Percentiles rank a stretch among this genome's conserved stretches.
Evolutionary conservation across 129 eudicot species (phyloP).

Genomic region (Chrysanthemum makinoi): DNA sequence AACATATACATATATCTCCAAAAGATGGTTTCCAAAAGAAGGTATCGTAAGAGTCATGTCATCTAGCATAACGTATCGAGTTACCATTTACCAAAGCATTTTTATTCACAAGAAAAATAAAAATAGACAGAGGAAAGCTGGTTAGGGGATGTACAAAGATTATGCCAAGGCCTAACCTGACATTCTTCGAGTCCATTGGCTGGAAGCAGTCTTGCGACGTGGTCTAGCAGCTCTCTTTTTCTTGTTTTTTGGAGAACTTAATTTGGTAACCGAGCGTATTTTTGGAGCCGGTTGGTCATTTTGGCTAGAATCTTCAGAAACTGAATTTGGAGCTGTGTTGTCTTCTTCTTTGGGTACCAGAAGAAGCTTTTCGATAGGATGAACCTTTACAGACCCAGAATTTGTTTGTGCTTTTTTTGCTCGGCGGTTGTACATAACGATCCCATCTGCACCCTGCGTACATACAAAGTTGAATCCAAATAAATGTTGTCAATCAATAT

Average conservation of each 20-base stretch:
- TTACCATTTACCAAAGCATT: too few species aligned
- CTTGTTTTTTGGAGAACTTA: conserved; percentile 41
- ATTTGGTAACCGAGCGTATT: conserved; percentile 42
- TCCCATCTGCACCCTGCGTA: conserved; percentile 49
- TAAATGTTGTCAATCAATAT: not conserved
- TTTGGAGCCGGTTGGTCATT: conserved; percentile 50
- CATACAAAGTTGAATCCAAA: conserved; percentile 7
- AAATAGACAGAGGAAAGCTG: conserved; percentile 11
- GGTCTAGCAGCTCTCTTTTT: conserved; percentile 50
- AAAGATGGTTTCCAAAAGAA: conserved; percentile 24
- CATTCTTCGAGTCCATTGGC: conserved; percentile 42
- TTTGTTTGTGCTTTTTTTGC: conserved; percentile 45
- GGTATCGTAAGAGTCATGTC: too few species aligned
- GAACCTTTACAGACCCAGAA: conserved; percentile 38
- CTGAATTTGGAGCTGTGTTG: conserved; percentile 9
- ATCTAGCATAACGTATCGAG: too few species aligned
- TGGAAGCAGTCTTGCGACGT: conserved; percentile 47
- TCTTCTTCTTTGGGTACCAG: conserved; percentile 30
- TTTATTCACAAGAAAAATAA: conserved; percentile 33
- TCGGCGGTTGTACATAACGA: conserved; percentile 43
- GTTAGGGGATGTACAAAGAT: conserved; percentile 32
- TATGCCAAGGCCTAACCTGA: conserved; percentile 35
- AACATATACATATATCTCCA: conserved; percentile 24
- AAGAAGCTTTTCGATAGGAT: conserved; percentile 28
- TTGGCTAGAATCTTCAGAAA: conserved; percentile 26